Base-by-base conservation (phyloP, 208 protist genomes). In the Acanthamoeba sp. region DNA sequence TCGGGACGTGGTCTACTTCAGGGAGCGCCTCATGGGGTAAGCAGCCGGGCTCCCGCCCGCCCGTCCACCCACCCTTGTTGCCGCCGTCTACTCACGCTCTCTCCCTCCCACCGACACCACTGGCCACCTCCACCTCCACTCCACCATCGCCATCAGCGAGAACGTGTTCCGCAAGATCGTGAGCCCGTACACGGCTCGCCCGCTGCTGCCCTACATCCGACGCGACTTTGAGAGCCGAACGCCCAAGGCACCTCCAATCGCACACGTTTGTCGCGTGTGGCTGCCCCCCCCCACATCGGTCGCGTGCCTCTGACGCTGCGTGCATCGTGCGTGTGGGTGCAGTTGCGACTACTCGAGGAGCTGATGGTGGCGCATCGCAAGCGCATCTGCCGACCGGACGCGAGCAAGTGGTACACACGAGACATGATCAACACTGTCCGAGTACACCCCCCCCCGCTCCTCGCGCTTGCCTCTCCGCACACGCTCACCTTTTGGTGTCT, bases 151-250 rank as follows among this genome's bases (percentile, higher is more conserved):
- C 16, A 59, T 3, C 66, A 78, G 66, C 16, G 66, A 78, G 29
- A 34, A 34, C 66, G 5, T 78, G 12, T 78, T 78, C 36, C 36
- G 66, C 14, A 78, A 78, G 78, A 87, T 87, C 29, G 78, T 87
- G 29, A 87, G 78, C 45, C 78, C 36, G 18, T 87, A 87, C 45
- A 87, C 78, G 27, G 45, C 22, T 20, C 78, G 78, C 36, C 78
- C 45, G 42, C 45, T 87, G 78, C 45, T 59, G n/a, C 78, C 78
- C 48, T 87, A 62, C 78, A 87, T 87, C 9, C 78, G 78, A 36
- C 78, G 78, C 29, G 78, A 87, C 45, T 87, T 62, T 57, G 78
- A 87, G 16, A 87, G 78, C 34, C 78, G 78, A 16, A 22, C 78
- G 24, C 20, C 38, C 29, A 78, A 78, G 66, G 66, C 22, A 38